Base-by-base conservation (phyloP, 805 yeast genomes). In the Saccharomycopsis sp. region DNA sequence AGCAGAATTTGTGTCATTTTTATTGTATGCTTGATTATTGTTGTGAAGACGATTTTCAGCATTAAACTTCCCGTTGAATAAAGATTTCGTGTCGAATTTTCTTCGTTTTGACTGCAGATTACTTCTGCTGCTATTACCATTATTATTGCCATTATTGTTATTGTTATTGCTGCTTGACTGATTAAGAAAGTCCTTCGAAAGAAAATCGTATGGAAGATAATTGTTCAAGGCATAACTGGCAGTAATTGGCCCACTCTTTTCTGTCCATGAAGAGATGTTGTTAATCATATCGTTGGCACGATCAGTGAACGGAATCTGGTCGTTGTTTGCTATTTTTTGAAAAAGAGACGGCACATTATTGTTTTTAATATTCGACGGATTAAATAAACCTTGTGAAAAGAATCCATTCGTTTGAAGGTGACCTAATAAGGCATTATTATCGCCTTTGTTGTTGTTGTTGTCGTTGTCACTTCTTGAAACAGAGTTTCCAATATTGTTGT, bases 201-300 rank as follows among this genome's bases (percentile, higher is more conserved):
- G 51, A 57, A 62, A 51, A 8, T 56, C 57, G 35, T 29, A 15
- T 47, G 65, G 54, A 42, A 58, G 29, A 57, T 56, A 34, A 47
- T 53, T 56, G 52, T 60, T 49, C 51, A 47, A n/a, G 29, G 65
- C 57, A 29, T 56, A 41, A 63, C 66, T 56, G 64, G 68, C 12
- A 58, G 60, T 55, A 15, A 56, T 55, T 25, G 64, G 77, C 41
- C 77, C 78, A 38, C 73, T 69, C 59, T 75, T 78, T 19, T 78
- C 81, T 0, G 85, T 82, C 87, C 87, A 82, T 0, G 78, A 78
- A 0, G 84, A 80, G 42, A 82, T 82, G 64, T 82, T 81, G 65
- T 75, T 81, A 64, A 82, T 82, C 87, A 82, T 82, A 35, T 78
- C 78, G 47, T 80, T 81, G 0, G 85, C 79, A 24, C 84, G 75